Conservation (phyloP, 2,329 filamentous ascomycete genomes). For the Penicillium sp. region DNA sequence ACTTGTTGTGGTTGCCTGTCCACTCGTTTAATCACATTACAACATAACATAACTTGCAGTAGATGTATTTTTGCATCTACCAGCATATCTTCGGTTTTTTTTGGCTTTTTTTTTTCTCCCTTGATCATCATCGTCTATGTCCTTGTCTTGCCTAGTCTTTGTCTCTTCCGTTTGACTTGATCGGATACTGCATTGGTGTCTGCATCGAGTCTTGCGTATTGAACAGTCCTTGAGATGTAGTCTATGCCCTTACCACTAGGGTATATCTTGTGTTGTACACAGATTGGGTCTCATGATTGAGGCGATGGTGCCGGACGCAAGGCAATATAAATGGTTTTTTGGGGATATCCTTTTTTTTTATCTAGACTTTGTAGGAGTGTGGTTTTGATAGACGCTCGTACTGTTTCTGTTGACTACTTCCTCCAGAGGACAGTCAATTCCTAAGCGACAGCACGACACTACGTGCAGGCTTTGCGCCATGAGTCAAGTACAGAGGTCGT, state of each 20-base stretch:
- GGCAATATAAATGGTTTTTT: conserved; percentile 2
- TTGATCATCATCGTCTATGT: conserved; percentile 6
- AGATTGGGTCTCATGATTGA: background rate
- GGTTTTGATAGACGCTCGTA: background rate
- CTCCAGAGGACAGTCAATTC: background rate
- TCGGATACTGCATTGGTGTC: conserved; percentile 3
- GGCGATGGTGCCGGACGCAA: background rate
- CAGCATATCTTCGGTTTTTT: background rate
- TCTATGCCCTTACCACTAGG: background rate
- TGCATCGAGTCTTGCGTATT: background rate
- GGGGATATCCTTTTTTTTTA: background rate
- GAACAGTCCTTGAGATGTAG: background rate
- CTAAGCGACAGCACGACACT: background rate
- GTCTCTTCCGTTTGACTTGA: background rate
- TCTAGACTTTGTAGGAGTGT: background rate
- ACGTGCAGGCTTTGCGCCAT: background rate
- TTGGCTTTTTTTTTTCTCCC: conserved; percentile 6
- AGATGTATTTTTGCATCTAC: conserved; percentile 2
- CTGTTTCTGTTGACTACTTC: background rate
- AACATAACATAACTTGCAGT: background rate
- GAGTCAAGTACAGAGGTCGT: background rate
- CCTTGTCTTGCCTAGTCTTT: conserved; percentile 4
- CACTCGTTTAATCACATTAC: conserved; percentile 20
- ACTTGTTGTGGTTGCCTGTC: conserved; percentile 19
- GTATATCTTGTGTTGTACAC: background rate